Conservation (phyloP, 1,139 yeast genomes). For the Taiozyma sp. region DNA sequence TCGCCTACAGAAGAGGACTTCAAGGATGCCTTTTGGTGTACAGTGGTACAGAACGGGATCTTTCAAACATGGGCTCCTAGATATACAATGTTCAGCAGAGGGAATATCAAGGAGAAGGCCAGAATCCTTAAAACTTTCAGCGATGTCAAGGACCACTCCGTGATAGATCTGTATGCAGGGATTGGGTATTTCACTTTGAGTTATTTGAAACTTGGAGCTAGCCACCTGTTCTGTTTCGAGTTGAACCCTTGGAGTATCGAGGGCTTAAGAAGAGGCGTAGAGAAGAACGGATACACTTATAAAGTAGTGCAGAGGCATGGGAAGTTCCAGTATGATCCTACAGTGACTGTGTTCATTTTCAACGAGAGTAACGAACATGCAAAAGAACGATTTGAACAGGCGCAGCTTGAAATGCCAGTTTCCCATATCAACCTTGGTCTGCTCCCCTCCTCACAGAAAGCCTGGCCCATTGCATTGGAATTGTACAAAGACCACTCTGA, state of each 20-base stretch:
- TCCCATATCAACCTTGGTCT: slow-evolving; percentile 76
- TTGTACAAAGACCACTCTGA: slow-evolving; percentile 21
- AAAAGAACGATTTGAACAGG: slow-evolving; percentile 33
- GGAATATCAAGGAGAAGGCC: slow-evolving; percentile 78
- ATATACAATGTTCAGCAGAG: slow-evolving; percentile 88
- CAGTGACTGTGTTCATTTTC: slow-evolving; percentile 40
- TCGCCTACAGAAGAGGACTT: slow-evolving; percentile 43
- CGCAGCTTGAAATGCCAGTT: slow-evolving; percentile 23
- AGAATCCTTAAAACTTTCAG: slow-evolving; percentile 43
- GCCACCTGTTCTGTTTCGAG: slow-evolving; percentile 70
- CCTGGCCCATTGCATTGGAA: slow-evolving; percentile 50
- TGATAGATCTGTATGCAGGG: slow-evolving; percentile 76
- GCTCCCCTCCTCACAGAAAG: slow-evolving; percentile 60
- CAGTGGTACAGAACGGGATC: slow-evolving; percentile 67
- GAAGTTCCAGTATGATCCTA: slow-evolving; percentile 24
- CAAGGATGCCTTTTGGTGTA: slow-evolving; percentile 64
- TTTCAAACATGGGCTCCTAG: slow-evolving; percentile 81
- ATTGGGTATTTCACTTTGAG: slow-evolving; percentile 82
- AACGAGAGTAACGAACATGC: slow-evolving; percentile 59
- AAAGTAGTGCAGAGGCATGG: slow-evolving; percentile 32
- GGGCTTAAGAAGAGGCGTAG: slow-evolving; percentile 59
- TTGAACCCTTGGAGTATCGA: slow-evolving; percentile 81
- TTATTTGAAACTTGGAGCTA: slow-evolving; percentile 54
- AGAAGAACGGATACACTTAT: slow-evolving; percentile 38
- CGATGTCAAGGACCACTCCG: slow-evolving; percentile 35